A percentile compares a stretch with the other conserved stretches of the same genome.
Conservation (phyloP, 345 rosid species). For the Euphorbia tirucalli region DNA sequence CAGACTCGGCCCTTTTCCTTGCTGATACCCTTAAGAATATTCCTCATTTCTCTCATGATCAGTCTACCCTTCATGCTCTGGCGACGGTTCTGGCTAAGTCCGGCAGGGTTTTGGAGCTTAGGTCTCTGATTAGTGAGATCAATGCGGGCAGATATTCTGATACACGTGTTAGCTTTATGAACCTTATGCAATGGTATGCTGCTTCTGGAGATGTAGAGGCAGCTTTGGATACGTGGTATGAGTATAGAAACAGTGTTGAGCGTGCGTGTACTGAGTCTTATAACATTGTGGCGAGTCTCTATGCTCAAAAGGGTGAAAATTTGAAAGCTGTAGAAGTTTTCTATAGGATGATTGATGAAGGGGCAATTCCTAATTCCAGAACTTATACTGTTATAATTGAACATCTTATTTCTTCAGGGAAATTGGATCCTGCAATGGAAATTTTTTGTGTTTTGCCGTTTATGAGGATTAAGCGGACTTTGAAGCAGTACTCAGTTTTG, state of each 20-base stretch:
- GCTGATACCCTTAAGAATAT: conserved; percentile 38
- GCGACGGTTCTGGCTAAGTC: conserved; percentile 75
- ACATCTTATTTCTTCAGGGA: conserved; percentile 56
- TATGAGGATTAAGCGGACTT: conserved; percentile 78
- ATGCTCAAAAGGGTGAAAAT: conserved; percentile 39
- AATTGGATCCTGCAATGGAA: conserved; percentile 61
- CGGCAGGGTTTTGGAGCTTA: conserved; percentile 44
- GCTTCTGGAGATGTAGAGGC: conserved; percentile 50
- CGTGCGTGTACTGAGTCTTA: conserved; percentile 62
- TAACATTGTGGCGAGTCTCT: conserved; percentile 60
- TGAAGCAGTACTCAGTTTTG: conserved; percentile 58
- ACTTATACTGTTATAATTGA: conserved; percentile 74
- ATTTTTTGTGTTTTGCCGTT: conserved; percentile 57
- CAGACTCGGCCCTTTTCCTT: conserved; percentile 57
- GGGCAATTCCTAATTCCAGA: conserved; percentile 78
- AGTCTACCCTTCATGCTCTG: conserved; percentile 53
- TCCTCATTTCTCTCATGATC: conserved; percentile 42
- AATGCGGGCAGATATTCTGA: conserved; percentile 43
- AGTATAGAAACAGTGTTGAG: conserved; percentile 42
- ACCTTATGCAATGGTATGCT: conserved; percentile 64
- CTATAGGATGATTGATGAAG: conserved; percentile 54
- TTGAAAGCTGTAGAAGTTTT: conserved; percentile 54
- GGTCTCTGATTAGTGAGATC: conserved; percentile 45
- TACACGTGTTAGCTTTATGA: conserved; percentile 60
- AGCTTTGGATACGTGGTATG: conserved; percentile 58